Percentiles rank a stretch among this genome's conserved stretches.
phyloP scores from a whole-genome alignment of 805 yeast species.

The Yarrowia sp. region DNA sequence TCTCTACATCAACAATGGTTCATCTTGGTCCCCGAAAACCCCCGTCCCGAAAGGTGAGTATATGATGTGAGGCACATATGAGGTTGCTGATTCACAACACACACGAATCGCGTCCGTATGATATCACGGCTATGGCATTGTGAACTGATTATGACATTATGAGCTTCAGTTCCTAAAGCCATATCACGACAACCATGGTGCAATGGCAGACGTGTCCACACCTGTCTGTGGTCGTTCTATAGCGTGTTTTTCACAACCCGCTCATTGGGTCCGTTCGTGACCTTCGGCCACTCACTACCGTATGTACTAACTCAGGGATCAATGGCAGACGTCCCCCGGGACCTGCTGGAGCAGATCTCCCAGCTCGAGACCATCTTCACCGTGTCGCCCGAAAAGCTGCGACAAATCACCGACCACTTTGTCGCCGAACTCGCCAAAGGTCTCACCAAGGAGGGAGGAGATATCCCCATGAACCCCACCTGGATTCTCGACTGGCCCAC shows the following conservation, averaged over 20 bases:
- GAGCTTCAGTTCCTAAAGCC: too few species aligned
- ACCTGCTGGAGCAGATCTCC: constrained; percentile 56
- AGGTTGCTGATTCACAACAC: too few species aligned
- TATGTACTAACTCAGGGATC: constrained; percentile 47
- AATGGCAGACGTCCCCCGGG: constrained; percentile 64
- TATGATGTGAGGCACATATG: too few species aligned
- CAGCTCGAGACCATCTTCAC: constrained; percentile 61
- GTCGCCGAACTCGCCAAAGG: constrained; percentile 79
- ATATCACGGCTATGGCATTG: too few species aligned
- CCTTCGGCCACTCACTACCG: background rate
- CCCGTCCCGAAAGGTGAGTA: constrained; percentile 65
- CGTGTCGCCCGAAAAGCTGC: constrained; percentile 59
- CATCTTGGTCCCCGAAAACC: constrained; percentile 82
- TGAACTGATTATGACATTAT: too few species aligned
- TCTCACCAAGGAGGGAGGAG: constrained; percentile 65
- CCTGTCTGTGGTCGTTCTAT: too few species aligned
- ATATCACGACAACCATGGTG: too few species aligned
- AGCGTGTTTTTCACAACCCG: too few species aligned
- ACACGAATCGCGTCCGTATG: too few species aligned
- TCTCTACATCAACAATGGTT: constrained; percentile 53
- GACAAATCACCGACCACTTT: constrained; percentile 70
- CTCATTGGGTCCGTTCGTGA: background rate
- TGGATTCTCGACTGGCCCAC: constrained; percentile 95
- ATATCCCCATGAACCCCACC: constrained; percentile 94
- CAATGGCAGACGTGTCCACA: too few species aligned